Conservation (phyloP, 352 stramenopile genomes). For the Globisporangium perplexum region DNA sequence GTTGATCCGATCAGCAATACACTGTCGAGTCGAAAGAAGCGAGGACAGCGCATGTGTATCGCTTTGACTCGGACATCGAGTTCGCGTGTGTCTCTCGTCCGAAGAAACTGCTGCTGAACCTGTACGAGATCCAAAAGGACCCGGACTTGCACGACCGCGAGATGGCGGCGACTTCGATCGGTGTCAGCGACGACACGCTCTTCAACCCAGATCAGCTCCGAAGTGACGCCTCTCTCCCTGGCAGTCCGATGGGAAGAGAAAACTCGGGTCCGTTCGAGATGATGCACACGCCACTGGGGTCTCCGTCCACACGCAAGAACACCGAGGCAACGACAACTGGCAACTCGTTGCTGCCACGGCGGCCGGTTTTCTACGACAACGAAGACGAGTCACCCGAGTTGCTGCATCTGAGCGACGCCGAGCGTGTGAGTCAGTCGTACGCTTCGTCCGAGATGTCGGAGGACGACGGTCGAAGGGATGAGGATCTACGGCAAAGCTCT, state of each 20-base stretch:
- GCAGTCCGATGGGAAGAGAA: conserved; percentile 47
- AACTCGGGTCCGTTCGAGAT: conserved; percentile 63
- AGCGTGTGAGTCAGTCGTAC: conserved; percentile 66
- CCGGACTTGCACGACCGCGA: conserved; percentile 17
- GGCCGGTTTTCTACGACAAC: conserved; percentile 37
- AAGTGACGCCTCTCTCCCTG: conserved; percentile 24
- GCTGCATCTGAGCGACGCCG: conserved; percentile 53
- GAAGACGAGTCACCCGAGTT: conserved; percentile 36
- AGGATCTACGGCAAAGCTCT: conserved; percentile 25
- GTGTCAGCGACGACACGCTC: conserved; percentile 51
- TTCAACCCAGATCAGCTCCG: conserved; percentile 18
- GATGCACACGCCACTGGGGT: conserved; percentile 49
- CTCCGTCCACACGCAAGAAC: conserved; percentile 21
- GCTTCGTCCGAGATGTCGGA: conserved; percentile 57
- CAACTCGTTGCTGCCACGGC: conserved; percentile 26
- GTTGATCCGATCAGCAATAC: conserved; percentile 19
- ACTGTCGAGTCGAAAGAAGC: conserved; percentile 61
- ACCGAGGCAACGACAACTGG: conserved; percentile 5
- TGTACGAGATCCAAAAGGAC: conserved; percentile 54
- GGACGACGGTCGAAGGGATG: conserved; percentile 22
- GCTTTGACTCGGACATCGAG: conserved; percentile 74
- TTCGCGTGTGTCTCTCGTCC: conserved; percentile 62
- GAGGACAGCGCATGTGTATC: conserved; percentile 76
- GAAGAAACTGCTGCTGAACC: conserved; percentile 60
- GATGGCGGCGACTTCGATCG: conserved; percentile 39